Evolutionary conservation across 139 green algal genomes (phyloP).

Genomic region (Marvania coccoides): DNA sequence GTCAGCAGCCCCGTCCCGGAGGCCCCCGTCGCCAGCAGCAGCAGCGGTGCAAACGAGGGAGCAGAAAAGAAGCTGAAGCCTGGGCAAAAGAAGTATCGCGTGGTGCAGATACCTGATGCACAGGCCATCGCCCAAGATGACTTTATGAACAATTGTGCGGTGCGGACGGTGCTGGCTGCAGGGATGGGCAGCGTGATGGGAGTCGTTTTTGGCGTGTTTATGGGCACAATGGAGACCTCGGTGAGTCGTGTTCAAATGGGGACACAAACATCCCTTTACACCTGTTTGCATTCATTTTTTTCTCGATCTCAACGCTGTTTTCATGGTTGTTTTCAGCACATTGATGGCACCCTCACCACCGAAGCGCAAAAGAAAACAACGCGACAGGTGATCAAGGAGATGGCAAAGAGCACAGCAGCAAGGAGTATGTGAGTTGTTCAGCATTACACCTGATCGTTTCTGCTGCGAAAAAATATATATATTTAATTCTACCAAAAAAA

Average conservation of each 20-base stretch:
- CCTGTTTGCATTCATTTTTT: too few relatives aligned
- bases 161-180: conserved; percentile 63
- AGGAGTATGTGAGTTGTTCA: conserved; percentile 31
- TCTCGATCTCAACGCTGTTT: neutral
- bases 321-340: conserved; percentile 1
- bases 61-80: conserved; percentile 4
- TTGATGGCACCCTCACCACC: conserved; percentile 19
- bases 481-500: too few relatives aligned
- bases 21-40: conserved; percentile 1
- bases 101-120: conserved; percentile 46
- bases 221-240: conserved; percentile 62
- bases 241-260: conserved; percentile 8
- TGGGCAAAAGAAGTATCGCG: conserved; percentile 20
- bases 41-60: neutral
- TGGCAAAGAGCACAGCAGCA: conserved; percentile 20
- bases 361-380: conserved; percentile 33
- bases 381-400: conserved; percentile 32
- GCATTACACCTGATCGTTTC: neutral
- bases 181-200: conserved; percentile 69
- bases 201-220: conserved; percentile 80
- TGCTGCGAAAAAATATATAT: too few relatives aligned
- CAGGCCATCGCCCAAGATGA: conserved; percentile 67
- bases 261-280: too few relatives aligned
- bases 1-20: conserved; percentile 2
- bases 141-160: conserved; percentile 89